Evolutionary conservation across 345 rosid genomes (phyloP).

Genomic region (Populus tremula): DNA sequence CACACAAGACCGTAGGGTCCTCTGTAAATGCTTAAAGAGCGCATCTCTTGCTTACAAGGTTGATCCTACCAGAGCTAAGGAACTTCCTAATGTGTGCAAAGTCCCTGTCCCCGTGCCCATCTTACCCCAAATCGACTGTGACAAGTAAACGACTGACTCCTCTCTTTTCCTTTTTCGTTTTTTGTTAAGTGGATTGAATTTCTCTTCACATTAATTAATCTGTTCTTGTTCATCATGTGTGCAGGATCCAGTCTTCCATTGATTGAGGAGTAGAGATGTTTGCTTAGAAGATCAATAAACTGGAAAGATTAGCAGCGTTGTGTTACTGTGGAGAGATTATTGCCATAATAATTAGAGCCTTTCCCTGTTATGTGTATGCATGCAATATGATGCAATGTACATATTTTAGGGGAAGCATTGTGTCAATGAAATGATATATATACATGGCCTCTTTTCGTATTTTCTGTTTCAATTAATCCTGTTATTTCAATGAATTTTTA

Average conservation of each 20-base stretch:
- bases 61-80: no score
- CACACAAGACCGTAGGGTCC: not conserved
- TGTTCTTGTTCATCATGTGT: not conserved
- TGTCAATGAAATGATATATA: no score
- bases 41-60: not conserved
- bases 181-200: not conserved
- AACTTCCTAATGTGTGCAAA: not conserved
- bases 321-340: no score
- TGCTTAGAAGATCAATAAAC: not conserved
- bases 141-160: not conserved
- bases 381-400: no score
- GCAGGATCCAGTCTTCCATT: not conserved
- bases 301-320: not conserved
- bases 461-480: no score
- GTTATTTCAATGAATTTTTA: no score
- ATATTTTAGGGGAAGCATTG: no score
- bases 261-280: not conserved
- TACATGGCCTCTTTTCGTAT: no score
- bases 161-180: not conserved
- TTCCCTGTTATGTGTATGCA: no score
- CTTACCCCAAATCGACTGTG: not conserved
- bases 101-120: not conserved
- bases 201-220: not conserved
- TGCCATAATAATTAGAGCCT: no score
- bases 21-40: not conserved